A percentile compares a stretch with the other conserved stretches of the same genome.
phyloP scores from a whole-genome alignment of 129 eudicot genomes.

The Calendula officinalis region DNA sequence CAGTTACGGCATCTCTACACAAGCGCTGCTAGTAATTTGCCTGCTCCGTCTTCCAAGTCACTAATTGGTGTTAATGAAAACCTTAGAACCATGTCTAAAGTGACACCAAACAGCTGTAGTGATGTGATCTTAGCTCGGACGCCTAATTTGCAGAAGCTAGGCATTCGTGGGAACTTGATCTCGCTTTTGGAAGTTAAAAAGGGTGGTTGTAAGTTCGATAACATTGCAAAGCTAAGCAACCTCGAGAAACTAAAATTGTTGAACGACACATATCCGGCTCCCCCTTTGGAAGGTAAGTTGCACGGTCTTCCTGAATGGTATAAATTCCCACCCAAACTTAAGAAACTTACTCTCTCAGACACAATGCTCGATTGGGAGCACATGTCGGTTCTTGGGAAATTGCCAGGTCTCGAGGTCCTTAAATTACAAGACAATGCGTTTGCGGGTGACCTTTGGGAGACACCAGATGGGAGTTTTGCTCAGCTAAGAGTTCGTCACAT shows the following conservation, averaged over 20 bases:
- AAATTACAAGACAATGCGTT: constrained; percentile 53
- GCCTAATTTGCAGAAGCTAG: constrained; percentile 46
- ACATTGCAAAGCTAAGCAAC: constrained; percentile 30
- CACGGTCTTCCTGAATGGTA: constrained; percentile 28
- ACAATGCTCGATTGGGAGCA: constrained; percentile 47
- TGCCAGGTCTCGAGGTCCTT: constrained; percentile 52
- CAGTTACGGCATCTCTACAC: constrained; percentile 34
- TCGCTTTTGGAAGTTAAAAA: constrained; percentile 40
- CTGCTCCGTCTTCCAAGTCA: constrained; percentile 11
- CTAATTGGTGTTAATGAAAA: constrained; percentile 19
- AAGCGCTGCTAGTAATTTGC: constrained; percentile 14
- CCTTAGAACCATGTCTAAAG: constrained; percentile 32
- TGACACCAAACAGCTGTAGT: constrained; percentile 30
- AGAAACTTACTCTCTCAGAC: constrained; percentile 42
- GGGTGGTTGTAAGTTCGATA: constrained; percentile 31
- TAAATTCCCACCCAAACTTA: constrained; percentile 33
- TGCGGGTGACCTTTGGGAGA: constrained; percentile 43
- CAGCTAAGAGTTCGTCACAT: constrained; percentile 41
- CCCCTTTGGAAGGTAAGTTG: constrained; percentile 30
- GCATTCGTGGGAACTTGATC: constrained; percentile 40
- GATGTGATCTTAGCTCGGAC: constrained; percentile 37
- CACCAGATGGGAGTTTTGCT: constrained; percentile 40
- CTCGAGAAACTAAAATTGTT: constrained; percentile 49
- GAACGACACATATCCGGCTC: constrained; percentile 41
- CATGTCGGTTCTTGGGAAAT: constrained; percentile 44